Base-by-base conservation (phyloP, 1,284 basidiomycete species). In the Ganoderma sinense region DNA sequence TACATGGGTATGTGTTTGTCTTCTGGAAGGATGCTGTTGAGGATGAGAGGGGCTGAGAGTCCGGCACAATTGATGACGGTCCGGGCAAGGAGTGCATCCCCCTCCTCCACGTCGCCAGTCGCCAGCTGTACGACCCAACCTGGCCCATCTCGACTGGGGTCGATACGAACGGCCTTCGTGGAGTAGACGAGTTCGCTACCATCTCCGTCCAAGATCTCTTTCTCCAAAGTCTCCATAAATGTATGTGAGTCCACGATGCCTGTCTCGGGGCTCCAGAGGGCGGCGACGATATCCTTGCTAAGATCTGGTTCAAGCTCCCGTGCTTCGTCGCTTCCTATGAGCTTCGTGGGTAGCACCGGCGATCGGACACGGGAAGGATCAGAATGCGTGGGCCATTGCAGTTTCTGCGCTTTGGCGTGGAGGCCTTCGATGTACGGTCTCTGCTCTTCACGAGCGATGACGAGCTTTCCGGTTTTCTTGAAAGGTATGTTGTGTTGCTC, bases 171-270 rank as follows among this genome's bases (percentile, higher is more conserved):
- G 26, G 96, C 95, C 29, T 86, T 86, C 0, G 97, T 98, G 3
- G 91, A 92, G 76, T 92, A 93, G 0, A 93, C 94, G 13, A 98
- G 82, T 67, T 95, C 89, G 13, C 94, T 94, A 36, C 82, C 86
- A 59, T 90, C 92, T 4, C 89, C 88, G 10, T 94, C 90, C 11
- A 82, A 81, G 64, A 98, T 90, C 65, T 97, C 94, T 73, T 86
- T 87, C 78, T 95, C 94, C 45, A 98, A 84, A 71, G 88, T 91
- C 74, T 90, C 86, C 88, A 97, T 94, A 61, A 94, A 82, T 5
- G 89, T 81, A 82, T 97, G 96, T 0, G 94, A 94, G 79, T 97
- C 94, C 2, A 99, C 82, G 71, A 99, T 98, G 1, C 97, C 97
- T 0, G 97, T 98, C 75, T 93, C 89, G 3, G 94, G 92, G 69